Evolutionary conservation across 1,284 basidiomycete species (phyloP).

Genomic region (Trichosporon asahii): DNA sequence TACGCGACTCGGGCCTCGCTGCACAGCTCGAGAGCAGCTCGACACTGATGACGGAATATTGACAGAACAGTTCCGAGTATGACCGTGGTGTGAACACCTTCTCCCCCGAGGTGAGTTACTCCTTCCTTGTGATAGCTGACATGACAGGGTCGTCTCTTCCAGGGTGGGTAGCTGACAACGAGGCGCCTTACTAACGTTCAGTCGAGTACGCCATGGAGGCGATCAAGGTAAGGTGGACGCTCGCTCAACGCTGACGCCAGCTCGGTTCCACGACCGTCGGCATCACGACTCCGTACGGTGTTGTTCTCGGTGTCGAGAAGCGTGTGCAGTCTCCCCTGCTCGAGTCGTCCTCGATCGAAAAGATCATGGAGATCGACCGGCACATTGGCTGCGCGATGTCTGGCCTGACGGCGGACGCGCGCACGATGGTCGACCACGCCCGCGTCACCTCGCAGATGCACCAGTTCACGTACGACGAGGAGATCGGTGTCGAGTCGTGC

Average conservation of each 20-base stretch:
- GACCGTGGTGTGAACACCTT: slow-evolving; percentile 99
- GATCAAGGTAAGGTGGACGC: slow-evolving; percentile 73
- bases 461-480: slow-evolving; percentile 94
- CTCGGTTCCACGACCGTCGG: slow-evolving; percentile 98
- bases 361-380: slow-evolving; percentile 98
- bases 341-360: slow-evolving; percentile 94
- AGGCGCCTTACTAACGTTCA: slow-evolving; percentile 45
- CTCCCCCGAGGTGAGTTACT: slow-evolving; percentile 73
- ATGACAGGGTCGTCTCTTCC: slow-evolving; percentile 53
- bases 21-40: background rate
- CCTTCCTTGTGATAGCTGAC: slow-evolving; percentile 21
- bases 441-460: slow-evolving; percentile 95
- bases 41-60: background rate
- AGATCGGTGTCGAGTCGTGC: slow-evolving; percentile 92
- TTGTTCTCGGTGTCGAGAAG: slow-evolving; percentile 95
- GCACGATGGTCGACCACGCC: slow-evolving; percentile 99
- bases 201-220: slow-evolving; percentile 99
- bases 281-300: slow-evolving; percentile 78
- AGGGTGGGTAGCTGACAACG: slow-evolving; percentile 42
- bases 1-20: background rate
- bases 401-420: slow-evolving; percentile 93
- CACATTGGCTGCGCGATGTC: slow-evolving; percentile 99
- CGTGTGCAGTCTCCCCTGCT: slow-evolving; percentile 95
- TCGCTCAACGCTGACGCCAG: slow-evolving; percentile 53
- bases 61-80: slow-evolving; percentile 48